These are phyloP conservation scores for Oryza punctata DNA, from an alignment of 176 grass and related monocot species.

Conservation along the genomic window DNA sequence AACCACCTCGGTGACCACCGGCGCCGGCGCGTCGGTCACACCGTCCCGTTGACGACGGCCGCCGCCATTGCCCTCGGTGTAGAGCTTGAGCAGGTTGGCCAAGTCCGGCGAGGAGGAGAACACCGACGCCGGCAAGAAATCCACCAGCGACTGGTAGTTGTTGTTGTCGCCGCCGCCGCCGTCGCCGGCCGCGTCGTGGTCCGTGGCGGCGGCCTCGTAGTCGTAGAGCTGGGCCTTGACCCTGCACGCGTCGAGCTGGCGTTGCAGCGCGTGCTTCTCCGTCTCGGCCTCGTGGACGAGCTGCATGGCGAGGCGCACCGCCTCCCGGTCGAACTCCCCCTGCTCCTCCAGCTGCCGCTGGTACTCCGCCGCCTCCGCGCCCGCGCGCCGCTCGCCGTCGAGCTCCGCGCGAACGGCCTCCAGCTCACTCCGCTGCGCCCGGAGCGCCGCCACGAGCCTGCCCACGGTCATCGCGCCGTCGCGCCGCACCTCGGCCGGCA, in stretches of 20 bases:
- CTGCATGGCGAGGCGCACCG: slow-evolving; percentile 52
- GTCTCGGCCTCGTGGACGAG: slow-evolving; percentile 51
- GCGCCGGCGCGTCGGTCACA: no score
- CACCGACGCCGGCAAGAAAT: slow-evolving; percentile 44
- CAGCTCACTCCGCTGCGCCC: slow-evolving; percentile 23
- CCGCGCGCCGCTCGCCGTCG: background rate
- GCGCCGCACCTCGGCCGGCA: background rate
- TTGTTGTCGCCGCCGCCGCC: slow-evolving; percentile 13
- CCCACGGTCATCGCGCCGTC: background rate
- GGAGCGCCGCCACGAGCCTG: slow-evolving; percentile 8
- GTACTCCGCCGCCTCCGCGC: slow-evolving; percentile 33
- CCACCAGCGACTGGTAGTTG: slow-evolving; percentile 57
- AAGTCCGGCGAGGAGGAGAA: slow-evolving; percentile 52
- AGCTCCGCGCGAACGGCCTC: slow-evolving; percentile 35
- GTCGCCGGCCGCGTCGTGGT: no score
- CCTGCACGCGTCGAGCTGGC: slow-evolving; percentile 44
- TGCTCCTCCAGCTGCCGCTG: slow-evolving; percentile 50
- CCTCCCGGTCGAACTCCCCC: slow-evolving; percentile 47
- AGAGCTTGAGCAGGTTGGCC: slow-evolving; percentile 46
- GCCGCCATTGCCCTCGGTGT: slow-evolving; percentile 32
- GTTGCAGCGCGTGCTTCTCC: slow-evolving; percentile 46
- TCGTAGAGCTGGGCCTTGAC: slow-evolving; percentile 29
- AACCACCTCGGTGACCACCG: slow-evolving; percentile 23
- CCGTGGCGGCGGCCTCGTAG: background rate
- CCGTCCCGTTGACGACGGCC: background rate